Evolutionary conservation across 2,329 filamentous ascomycete species (phyloP).

Genomic region (Sphaerulina populicola): DNA sequence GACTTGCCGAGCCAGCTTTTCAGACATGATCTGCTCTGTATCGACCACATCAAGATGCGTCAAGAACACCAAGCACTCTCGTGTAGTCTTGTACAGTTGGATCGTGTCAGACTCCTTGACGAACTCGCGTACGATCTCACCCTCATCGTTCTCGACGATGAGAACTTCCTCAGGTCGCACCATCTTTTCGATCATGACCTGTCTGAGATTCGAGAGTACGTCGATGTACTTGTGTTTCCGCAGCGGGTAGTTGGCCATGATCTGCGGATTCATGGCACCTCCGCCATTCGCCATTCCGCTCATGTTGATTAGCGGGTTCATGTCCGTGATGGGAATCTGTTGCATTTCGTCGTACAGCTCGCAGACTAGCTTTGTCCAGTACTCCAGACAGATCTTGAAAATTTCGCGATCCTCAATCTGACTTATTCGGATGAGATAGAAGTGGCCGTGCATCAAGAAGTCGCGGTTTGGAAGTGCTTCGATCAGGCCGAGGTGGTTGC

Average conservation of each 20-base stretch:
- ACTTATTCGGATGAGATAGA: conserved; percentile 95
- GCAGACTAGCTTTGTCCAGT: conserved; percentile 97
- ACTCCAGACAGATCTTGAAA: conserved; percentile 98
- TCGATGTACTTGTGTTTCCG: conserved; percentile 98
- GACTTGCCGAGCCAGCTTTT: conserved; percentile 91
- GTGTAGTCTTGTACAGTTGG: conserved; percentile 96
- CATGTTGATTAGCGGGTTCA: conserved; percentile 81
- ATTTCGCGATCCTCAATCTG: conserved; percentile 98
- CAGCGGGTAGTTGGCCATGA: conserved; percentile 84
- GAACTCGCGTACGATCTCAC: conserved; percentile 96
- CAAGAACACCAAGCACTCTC: conserved; percentile 92
- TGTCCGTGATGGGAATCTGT: conserved; percentile 80
- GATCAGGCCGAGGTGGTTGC: conserved; percentile 84
- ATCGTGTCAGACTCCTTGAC: conserved; percentile 99
- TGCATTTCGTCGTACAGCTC: conserved; percentile 99
- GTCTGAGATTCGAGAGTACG: conserved; percentile 83
- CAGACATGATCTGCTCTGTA: conserved; percentile 98
- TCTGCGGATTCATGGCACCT: conserved; percentile 72
- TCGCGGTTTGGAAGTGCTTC: conserved; percentile 93
- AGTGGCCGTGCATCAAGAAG: conserved; percentile 90
- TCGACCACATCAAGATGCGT: conserved; percentile 96
- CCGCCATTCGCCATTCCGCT: conserved; percentile 64
- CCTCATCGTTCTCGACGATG: conserved; percentile 99
- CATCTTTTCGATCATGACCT: conserved; percentile 99
- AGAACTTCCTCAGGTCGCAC: conserved; percentile 94